These are phyloP conservation scores for Xylaria flabelliformis DNA, from an alignment of 495 filamentous ascomycete genomes.

Conservation along the genomic window DNA sequence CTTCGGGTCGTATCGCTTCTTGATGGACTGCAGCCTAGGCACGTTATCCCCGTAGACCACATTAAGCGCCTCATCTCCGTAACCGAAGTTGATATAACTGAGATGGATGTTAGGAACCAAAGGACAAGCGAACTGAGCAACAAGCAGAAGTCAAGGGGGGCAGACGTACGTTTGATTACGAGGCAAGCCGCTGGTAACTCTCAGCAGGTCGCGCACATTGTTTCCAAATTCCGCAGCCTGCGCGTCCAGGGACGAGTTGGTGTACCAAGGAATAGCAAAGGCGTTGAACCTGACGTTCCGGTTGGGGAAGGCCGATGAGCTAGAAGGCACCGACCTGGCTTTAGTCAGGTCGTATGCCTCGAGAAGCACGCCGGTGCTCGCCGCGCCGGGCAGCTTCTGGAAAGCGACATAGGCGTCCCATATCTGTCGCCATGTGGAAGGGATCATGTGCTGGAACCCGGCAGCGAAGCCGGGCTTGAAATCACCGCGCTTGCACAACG, in stretches of 20 bases:
- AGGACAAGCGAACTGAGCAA: neutral
- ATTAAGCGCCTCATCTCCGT: slow-evolving; percentile 48
- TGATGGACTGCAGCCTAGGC: slow-evolving; percentile 39
- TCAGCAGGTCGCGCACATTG: slow-evolving; percentile 29
- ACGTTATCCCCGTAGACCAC: slow-evolving; percentile 41
- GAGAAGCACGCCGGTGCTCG: slow-evolving; percentile 40
- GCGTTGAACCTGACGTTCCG: slow-evolving; percentile 40
- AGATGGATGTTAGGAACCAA: neutral
- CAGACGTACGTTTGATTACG: slow-evolving; percentile 31
- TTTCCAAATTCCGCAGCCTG: slow-evolving; percentile 37
- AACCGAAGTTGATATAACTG: slow-evolving; percentile 50
- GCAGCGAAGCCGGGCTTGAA: slow-evolving; percentile 43
- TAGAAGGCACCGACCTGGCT: slow-evolving; percentile 35
- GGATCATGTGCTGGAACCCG: slow-evolving; percentile 34
- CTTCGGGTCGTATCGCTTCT: slow-evolving; percentile 49
- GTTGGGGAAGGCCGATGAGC: slow-evolving; percentile 46
- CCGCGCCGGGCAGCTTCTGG: slow-evolving; percentile 42
- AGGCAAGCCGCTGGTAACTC: slow-evolving; percentile 22
- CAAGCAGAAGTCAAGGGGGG: slow-evolving; percentile 13
- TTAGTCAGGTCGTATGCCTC: slow-evolving; percentile 49
- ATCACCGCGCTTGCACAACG: slow-evolving; percentile 40
- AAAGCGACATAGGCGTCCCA: slow-evolving; percentile 35
- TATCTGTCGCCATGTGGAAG: slow-evolving; percentile 33
- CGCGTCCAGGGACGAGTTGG: slow-evolving; percentile 32
- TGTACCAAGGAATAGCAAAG: slow-evolving; percentile 42